These are phyloP conservation scores for Lobosporangium transversale DNA, from an alignment of 192 early-diverging fungal species.

Conservation along the genomic window DNA sequence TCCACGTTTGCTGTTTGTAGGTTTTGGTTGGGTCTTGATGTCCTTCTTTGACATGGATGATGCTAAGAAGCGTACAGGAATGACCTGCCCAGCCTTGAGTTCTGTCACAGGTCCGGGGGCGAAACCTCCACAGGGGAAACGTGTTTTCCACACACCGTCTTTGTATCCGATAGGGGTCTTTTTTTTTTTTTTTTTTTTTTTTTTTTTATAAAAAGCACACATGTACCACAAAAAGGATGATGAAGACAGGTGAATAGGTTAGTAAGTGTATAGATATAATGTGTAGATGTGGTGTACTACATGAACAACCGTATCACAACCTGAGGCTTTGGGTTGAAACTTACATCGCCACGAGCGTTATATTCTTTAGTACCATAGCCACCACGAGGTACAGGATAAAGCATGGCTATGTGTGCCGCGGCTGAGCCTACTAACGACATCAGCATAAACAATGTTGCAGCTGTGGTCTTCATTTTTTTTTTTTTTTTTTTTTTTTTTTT, in stretches of 20 bases:
- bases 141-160: not conserved
- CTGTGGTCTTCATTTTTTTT: not conserved
- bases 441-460: not conserved
- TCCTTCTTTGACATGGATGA: not conserved
- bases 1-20: not conserved
- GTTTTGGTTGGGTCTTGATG: slow-evolving; percentile 1
- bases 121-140: slow-evolving; percentile 8
- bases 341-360: slow-evolving; percentile 7
- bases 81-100: slow-evolving; percentile 6
- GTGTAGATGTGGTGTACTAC: too few relatives aligned
- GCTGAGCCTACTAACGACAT: not conserved
- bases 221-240: too few relatives aligned
- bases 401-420: slow-evolving; percentile 9
- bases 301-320: too few relatives aligned
- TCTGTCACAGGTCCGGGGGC: not conserved
- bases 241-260: too few relatives aligned
- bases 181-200: slow-evolving; percentile 1
- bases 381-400: slow-evolving; percentile 14
- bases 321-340: too few relatives aligned
- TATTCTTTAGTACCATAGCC: slow-evolving; percentile 8
- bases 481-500: not conserved
- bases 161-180: slow-evolving; percentile 16
- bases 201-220: too few relatives aligned
- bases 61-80: slow-evolving; percentile 4
- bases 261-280: too few relatives aligned